These are phyloP conservation scores for Umbelopsis sp. DNA, from an alignment of 192 early-diverging fungal genomes.

Conservation along the genomic window DNA sequence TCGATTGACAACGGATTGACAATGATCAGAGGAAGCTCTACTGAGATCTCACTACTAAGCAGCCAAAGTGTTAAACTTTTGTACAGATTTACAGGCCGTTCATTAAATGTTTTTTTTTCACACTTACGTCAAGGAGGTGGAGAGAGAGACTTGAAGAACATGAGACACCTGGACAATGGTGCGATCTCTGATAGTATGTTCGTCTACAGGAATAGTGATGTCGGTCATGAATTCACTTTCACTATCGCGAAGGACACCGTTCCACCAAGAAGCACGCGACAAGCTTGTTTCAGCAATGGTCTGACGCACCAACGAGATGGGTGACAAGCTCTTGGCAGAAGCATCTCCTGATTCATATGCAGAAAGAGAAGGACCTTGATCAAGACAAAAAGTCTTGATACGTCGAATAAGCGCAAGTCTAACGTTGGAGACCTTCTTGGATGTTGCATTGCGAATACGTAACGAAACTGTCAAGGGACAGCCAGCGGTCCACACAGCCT, in stretches of 20 bases:
- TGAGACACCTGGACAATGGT: constrained; percentile 14
- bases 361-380: not conserved
- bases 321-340: not conserved
- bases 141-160: constrained; percentile 3
- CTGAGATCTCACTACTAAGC: constrained; percentile 1
- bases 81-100: not conserved
- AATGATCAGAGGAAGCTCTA: not conserved
- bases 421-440: constrained; percentile 12
- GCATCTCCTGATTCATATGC: not conserved
- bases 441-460: constrained; percentile 15
- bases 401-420: not conserved
- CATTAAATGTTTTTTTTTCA: not conserved
- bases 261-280: constrained; percentile 6
- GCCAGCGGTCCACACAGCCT: constrained; percentile 13
- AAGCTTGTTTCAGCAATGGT: constrained; percentile 1
- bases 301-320: constrained; percentile 7
- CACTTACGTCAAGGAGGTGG: constrained; percentile 12
- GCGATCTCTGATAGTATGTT: constrained; percentile 3
- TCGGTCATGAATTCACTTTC: constrained; percentile 16
- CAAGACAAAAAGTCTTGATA: constrained; percentile 7
- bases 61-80: too few species aligned
- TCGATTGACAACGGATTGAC: not conserved
- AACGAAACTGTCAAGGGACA: not conserved
- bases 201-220: not conserved
- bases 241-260: not conserved